Evolutionary conservation across 768 basidiomycete species (phyloP).

Genomic region (Gyrodon lividus): DNA sequence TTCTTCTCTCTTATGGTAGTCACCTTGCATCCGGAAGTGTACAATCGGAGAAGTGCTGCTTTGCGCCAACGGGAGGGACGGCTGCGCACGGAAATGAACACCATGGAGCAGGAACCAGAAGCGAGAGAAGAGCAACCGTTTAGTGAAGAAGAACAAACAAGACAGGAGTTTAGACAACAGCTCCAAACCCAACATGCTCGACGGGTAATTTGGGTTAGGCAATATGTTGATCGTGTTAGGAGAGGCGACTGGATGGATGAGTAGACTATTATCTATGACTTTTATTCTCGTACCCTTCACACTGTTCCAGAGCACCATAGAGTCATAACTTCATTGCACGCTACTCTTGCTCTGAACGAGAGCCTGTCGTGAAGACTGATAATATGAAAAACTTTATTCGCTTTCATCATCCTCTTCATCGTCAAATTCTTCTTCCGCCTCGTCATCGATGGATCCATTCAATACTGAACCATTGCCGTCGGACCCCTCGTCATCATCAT

Average conservation of each 20-base stretch:
- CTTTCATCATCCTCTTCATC: constrained; percentile 53
- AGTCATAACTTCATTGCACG: constrained; percentile 1
- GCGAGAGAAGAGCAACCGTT: constrained; percentile 29
- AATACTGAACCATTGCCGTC: constrained; percentile 39
- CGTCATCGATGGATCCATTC: constrained; percentile 61
- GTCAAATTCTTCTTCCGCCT: constrained; percentile 54
- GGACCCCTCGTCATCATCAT: constrained; percentile 39
- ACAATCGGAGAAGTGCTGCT: constrained; percentile 61
- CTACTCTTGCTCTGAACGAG: not conserved
- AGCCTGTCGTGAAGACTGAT: not conserved
- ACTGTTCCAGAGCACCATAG: constrained; percentile 2
- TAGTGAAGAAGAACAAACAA: constrained; percentile 34
- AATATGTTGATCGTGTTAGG: constrained; percentile 64
- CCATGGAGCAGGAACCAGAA: constrained; percentile 26
- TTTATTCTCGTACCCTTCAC: not conserved
- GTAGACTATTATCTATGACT: constrained; percentile 21
- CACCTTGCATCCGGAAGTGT: constrained; percentile 72
- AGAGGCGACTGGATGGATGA: constrained; percentile 71
- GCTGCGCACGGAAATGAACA: constrained; percentile 63
- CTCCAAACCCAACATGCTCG: constrained; percentile 49
- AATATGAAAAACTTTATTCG: constrained; percentile 30
- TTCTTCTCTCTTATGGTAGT: constrained; percentile 57
- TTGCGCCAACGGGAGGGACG: constrained; percentile 64
- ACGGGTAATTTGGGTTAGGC: constrained; percentile 59
- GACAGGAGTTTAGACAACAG: constrained; percentile 35